Base-by-base conservation (phyloP, 495 filamentous ascomycete genomes). In the Neurospora tetrasperma region DNA sequence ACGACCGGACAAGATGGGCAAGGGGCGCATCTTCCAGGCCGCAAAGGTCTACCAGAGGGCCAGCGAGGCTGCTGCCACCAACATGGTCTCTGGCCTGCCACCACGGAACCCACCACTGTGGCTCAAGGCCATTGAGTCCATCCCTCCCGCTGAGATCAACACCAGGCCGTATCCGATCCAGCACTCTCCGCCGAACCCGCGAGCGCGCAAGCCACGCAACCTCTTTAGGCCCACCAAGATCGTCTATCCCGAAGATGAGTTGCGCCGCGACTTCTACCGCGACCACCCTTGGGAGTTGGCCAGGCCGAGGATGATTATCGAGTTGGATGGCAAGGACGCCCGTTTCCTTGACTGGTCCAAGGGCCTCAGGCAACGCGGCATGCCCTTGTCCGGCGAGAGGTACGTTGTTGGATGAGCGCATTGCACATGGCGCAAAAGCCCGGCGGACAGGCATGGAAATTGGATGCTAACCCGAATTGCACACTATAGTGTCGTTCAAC, bases 261-360 rank as follows among this genome's bases (percentile, higher is more conserved):
- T 98, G 76, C 90, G 96, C 69, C 84, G 78, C 72, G 84, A 91
- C 39, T 99, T 98, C 84, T 98, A 91, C 84, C 86, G 85, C 73
- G 94, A 99, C 81, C 96, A 99, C 82, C 96, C 96, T 5, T 99
- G 96, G 96, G 96, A 99, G 80, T 85, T 99, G 77, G 96, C 96
- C 40, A 87, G 96, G 75, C 96, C 96, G 70, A 86, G 90, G 75
- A 86, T 97, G 74, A 81, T 99, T 38, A 83, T 97, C 14, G 96
- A 99, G 83, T 86, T 89, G 77, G 90, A 94, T 78, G 96, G 96
- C 38, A 91, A 89, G 79, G 96, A 99, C 80, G 86, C 84, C 44
- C 85, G 89, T 75, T 84, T 83, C 69, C 89, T 88, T 72, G 87
- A 98, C 81, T 99, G 96, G 92, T 91, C 90, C 74, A 89, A 83